These are phyloP conservation scores for Saturnispora dispora DNA, from an alignment of 805 yeast genomes.

Conservation along the genomic window DNA sequence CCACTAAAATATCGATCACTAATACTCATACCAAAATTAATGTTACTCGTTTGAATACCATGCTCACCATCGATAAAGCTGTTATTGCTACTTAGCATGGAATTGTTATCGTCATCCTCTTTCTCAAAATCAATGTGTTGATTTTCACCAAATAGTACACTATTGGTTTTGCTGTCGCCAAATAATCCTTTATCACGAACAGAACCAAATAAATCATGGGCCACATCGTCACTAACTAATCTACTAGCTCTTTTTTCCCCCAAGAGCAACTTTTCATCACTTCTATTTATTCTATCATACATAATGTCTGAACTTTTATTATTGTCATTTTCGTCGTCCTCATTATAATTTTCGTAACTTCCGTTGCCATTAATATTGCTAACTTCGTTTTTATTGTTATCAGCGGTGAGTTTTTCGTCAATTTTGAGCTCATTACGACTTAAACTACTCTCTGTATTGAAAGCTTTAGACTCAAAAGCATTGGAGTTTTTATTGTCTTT, in stretches of 20 bases:
- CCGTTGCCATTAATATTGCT: background rate
- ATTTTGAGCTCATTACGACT: background rate
- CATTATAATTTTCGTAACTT: background rate
- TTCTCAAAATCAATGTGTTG: background rate
- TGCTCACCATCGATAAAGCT: background rate
- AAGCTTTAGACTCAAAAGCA: background rate
- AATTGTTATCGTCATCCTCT: background rate
- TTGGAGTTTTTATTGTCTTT: conserved; percentile 20
- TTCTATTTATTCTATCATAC: background rate
- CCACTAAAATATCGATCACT: background rate
- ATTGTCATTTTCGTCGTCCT: background rate
- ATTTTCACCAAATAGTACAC: background rate
- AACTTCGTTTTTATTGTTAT: background rate
- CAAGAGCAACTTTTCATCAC: background rate
- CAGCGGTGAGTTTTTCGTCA: background rate
- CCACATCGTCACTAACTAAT: conserved; percentile 23
- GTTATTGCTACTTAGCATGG: background rate
- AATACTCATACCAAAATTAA: background rate
- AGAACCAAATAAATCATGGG: conserved; percentile 27
- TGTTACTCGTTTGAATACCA: background rate
- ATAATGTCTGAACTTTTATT: background rate
- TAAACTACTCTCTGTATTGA: background rate
- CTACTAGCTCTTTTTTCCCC: conserved; percentile 16
- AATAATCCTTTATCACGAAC: conserved; percentile 16
- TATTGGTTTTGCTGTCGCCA: conserved; percentile 3